Conservation (phyloP, 768 basidiomycete genomes). For the Xerocomellus intermedius region DNA sequence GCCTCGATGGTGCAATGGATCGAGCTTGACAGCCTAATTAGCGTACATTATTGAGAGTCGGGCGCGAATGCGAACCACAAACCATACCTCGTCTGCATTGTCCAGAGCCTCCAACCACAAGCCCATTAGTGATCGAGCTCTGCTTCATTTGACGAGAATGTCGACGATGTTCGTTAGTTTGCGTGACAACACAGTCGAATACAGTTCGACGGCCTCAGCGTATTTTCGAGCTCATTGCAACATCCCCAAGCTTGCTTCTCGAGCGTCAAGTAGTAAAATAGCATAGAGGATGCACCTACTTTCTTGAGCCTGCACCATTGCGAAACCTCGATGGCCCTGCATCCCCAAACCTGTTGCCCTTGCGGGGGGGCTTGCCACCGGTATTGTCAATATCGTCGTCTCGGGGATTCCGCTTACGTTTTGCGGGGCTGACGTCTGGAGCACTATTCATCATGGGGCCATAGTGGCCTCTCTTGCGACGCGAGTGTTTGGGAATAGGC, state of each 20-base stretch:
- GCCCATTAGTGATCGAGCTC: neutral
- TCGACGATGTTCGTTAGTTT: neutral
- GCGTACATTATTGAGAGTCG: neutral
- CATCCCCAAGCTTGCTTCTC: neutral
- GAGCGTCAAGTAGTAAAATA: neutral
- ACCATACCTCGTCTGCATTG: too few relatives aligned
- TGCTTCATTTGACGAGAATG: slow-evolving; percentile 1
- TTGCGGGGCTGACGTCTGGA: slow-evolving; percentile 61
- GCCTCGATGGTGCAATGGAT: neutral
- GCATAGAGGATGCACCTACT: slow-evolving; percentile 40
- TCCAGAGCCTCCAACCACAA: neutral
- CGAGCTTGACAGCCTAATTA: neutral
- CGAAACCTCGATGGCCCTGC: slow-evolving; percentile 44
- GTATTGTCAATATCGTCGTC: slow-evolving; percentile 64
- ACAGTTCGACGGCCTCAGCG: neutral
- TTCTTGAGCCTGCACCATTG: slow-evolving; percentile 54
- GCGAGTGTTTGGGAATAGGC: slow-evolving; percentile 64
- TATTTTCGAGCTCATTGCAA: neutral
- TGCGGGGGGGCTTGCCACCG: slow-evolving; percentile 59
- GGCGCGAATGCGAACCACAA: neutral
- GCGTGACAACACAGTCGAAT: neutral
- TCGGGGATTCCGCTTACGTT: slow-evolving; percentile 55
- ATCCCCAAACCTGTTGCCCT: slow-evolving; percentile 49
- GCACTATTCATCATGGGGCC: slow-evolving; percentile 50
- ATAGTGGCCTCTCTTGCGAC: slow-evolving; percentile 56